A percentile compares a stretch with the other conserved stretches of the same genome.
Evolutionary conservation across 768 basidiomycete genomes (phyloP).

Genomic region (Kondoa subrosea): DNA sequence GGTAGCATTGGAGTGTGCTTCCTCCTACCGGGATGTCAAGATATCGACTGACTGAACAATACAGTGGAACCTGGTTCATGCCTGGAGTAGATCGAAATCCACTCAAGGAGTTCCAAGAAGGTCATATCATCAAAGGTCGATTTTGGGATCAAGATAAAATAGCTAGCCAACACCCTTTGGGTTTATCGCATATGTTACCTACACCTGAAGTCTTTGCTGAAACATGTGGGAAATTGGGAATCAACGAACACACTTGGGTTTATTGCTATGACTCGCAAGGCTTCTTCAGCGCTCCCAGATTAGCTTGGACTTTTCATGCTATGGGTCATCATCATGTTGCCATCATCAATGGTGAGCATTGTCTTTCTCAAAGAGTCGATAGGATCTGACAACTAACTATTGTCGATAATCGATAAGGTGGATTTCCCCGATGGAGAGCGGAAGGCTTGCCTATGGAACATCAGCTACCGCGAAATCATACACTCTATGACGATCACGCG

Average conservation of each 20-base stretch:
- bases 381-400: slow-evolving; percentile 42
- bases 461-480: slow-evolving; percentile 5
- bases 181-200: slow-evolving; percentile 91
- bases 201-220: slow-evolving; percentile 49
- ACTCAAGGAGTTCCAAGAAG: slow-evolving; percentile 48
- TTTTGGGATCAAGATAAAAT: slow-evolving; percentile 69
- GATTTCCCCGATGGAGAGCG: slow-evolving; percentile 40
- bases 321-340: slow-evolving; percentile 74
- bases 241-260: slow-evolving; percentile 57
- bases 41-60: neutral
- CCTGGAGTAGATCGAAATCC: slow-evolving; percentile 61
- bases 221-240: slow-evolving; percentile 48
- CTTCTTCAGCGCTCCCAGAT: slow-evolving; percentile 79
- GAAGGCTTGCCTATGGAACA: slow-evolving; percentile 20
- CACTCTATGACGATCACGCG: slow-evolving; percentile 8
- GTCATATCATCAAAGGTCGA: slow-evolving; percentile 52
- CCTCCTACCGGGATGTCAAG: neutral
- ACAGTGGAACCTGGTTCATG: slow-evolving; percentile 71
- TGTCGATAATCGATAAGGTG: slow-evolving; percentile 32
- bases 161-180: slow-evolving; percentile 42
- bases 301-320: slow-evolving; percentile 86
- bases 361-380: slow-evolving; percentile 67
- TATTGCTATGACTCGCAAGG: slow-evolving; percentile 81
- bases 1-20: neutral
- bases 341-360: slow-evolving; percentile 62